Conservation (phyloP, 2,329 filamentous ascomycete species). For the Leptographium procerum region DNA sequence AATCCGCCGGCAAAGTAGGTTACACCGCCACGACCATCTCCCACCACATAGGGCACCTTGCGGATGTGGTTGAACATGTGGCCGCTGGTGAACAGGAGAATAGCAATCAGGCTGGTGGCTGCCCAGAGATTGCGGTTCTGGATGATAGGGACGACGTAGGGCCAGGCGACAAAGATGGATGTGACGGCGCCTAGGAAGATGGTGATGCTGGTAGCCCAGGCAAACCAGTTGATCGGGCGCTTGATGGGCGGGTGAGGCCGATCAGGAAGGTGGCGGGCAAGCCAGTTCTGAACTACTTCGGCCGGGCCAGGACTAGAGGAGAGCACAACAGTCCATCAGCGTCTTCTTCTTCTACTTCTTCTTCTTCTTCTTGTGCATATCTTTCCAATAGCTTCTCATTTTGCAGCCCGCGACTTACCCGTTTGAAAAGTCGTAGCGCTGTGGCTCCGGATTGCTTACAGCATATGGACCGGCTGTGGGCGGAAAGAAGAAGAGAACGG, state of each 20-base stretch:
- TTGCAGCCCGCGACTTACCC: slow-evolving; percentile 43
- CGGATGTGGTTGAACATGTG: slow-evolving; percentile 99
- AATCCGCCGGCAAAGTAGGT: slow-evolving; percentile 87
- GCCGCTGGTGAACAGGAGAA: slow-evolving; percentile 87
- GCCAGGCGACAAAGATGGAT: slow-evolving; percentile 57
- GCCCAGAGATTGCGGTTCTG: slow-evolving; percentile 94
- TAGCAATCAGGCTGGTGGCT: slow-evolving; percentile 73
- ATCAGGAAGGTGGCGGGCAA: slow-evolving; percentile 66
- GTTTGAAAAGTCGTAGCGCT: slow-evolving; percentile 73
- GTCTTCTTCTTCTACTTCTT: too few species aligned
- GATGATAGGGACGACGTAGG: slow-evolving; percentile 69
- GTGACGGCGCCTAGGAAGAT: slow-evolving; percentile 60
- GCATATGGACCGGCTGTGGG: slow-evolving; percentile 76
- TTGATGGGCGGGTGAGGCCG: slow-evolving; percentile 66
- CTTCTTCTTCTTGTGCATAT: too few species aligned
- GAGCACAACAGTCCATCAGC: not conserved
- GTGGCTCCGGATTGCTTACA: slow-evolving; percentile 52
- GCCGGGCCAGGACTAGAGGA: slow-evolving; percentile 57
- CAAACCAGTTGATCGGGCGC: slow-evolving; percentile 79
- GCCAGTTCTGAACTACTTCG: slow-evolving; percentile 68
- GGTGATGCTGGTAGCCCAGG: slow-evolving; percentile 56
- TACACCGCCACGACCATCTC: slow-evolving; percentile 74
- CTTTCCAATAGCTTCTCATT: too few species aligned
- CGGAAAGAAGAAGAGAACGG: slow-evolving; percentile 76
- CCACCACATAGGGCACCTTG: slow-evolving; percentile 83